Conservation (phyloP, 1,284 basidiomycete species). For the Sporisorium exsertum region DNA sequence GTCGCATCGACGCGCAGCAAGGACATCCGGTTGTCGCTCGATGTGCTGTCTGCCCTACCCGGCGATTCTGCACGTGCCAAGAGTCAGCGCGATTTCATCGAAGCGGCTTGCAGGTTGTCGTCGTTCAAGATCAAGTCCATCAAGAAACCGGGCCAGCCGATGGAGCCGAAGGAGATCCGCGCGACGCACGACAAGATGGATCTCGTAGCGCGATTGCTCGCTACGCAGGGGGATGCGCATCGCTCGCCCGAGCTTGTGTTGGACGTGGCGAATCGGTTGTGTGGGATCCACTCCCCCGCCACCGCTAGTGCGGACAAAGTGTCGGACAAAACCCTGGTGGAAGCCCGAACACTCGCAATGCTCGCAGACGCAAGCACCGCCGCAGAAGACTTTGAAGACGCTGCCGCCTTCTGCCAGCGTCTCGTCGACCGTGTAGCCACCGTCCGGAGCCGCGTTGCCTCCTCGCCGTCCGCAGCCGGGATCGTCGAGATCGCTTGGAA, state of each 20-base stretch:
- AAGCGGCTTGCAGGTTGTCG: slow-evolving; percentile 47
- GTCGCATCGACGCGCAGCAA: slow-evolving; percentile 25
- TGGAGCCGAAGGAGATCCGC: slow-evolving; percentile 41
- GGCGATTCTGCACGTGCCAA: not conserved
- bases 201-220: slow-evolving; percentile 30
- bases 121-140: slow-evolving; percentile 44
- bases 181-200: slow-evolving; percentile 26
- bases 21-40: slow-evolving; percentile 27
- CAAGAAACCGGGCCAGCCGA: not conserved
- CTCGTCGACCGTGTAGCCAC: slow-evolving; percentile 22
- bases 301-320: not conserved
- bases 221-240: slow-evolving; percentile 36
- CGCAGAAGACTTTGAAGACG: slow-evolving; percentile 36
- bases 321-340: slow-evolving; percentile 15
- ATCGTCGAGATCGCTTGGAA: slow-evolving; percentile 35
- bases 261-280: slow-evolving; percentile 30
- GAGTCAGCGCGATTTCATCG: slow-evolving; percentile 39
- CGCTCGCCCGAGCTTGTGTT: slow-evolving; percentile 43
- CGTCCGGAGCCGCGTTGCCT: slow-evolving; percentile 1
- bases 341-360: slow-evolving; percentile 46
- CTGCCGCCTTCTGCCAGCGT: slow-evolving; percentile 25
- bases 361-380: slow-evolving; percentile 39
- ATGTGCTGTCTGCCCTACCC: slow-evolving; percentile 26
- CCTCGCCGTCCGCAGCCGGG: not conserved
- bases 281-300: not conserved